Base-by-base conservation (phyloP, 768 basidiomycete species). In the Filobasidium floriforme region DNA sequence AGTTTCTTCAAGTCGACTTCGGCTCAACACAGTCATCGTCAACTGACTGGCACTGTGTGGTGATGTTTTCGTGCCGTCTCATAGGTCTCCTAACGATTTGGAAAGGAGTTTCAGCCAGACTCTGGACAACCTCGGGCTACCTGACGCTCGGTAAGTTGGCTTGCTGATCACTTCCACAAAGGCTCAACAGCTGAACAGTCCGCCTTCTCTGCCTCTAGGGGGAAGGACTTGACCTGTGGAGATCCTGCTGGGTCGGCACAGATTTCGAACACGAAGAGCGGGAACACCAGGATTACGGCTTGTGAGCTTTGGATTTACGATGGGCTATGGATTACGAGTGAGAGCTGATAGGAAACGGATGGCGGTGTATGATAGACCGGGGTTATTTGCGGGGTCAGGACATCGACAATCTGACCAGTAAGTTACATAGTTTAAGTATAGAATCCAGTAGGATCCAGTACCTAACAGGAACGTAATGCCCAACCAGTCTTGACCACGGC, bases 41-140 rank as follows among this genome's bases (percentile, higher is more conserved):
- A 37, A 37, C 9, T 37, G 32, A 37, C 32, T 3, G 9, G 9
- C 9, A 37, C 9, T 37, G 32, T 9, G 9, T 37, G 32, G 9
- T 37, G 4, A 4, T 37, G 32, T 37, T 37, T 37, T 37, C 32
- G 32, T 37, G 32, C 32, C 32, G 9, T 9, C 32, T 9, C 4
- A 37, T 37, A 37, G 32, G 32, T 59, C 63, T 14, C 74, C 72
- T 0, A 57, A 43, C 12, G 66, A 65, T 26, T 52, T 75, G 15
- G 74, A 76, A 63, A 51, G 64, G 3, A 63, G 54, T 15, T 74
- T 75, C 62, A 75, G 73, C 65, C 67, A 70, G 64, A 69, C 72
- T 3, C 54, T 73, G 28, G 41, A 61, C 32, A 59, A 55, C n/a
- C 46, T 68, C 9, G 72, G 73, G 19, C 55, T 72, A 43, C 72